Percentiles rank a stretch among this genome's conserved stretches.
Conservation (phyloP, 306 rosid species). For the Quercus cerris region DNA sequence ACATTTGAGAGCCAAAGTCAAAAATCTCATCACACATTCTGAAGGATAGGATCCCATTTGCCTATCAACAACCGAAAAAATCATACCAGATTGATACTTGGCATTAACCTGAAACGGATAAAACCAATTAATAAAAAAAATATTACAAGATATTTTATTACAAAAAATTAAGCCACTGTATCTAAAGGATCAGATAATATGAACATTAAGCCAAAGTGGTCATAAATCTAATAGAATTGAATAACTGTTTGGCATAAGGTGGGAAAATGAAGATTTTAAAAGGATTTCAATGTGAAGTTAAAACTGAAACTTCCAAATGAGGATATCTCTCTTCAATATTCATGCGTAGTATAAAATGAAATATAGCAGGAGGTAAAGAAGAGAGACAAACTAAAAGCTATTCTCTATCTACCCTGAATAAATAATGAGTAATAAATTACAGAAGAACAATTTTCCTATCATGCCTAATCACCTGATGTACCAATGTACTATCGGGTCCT, state of each 20-base stretch:
- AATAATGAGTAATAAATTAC: not conserved
- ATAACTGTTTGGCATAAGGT: not conserved
- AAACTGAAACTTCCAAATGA: not conserved
- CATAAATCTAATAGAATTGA: not conserved
- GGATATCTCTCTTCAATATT: not conserved
- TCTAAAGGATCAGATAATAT: not conserved
- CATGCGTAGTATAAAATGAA: not conserved
- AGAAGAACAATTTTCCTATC: not conserved
- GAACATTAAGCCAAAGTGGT: not conserved
- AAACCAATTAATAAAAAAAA: not conserved
- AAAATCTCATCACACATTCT: constrained; percentile 63
- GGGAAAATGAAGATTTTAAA: not conserved
- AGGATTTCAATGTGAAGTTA: not conserved
- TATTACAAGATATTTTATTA: not conserved
- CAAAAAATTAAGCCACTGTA: not conserved
- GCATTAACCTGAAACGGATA: constrained; percentile 46
- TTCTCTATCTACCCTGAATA: too few species aligned
- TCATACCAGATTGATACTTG: constrained; percentile 62
- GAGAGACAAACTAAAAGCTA: not conserved
- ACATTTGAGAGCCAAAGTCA: constrained; percentile 70
- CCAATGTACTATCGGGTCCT: not conserved
- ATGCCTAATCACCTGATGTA: not conserved
- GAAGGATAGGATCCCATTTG: constrained; percentile 85
- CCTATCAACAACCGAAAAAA: constrained; percentile 65
- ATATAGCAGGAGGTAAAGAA: not conserved